A percentile compares a stretch with the other conserved stretches of the same genome.
These are phyloP conservation scores for Carex sylvatica DNA, from an alignment of 202 grass and related monocot genomes.

Conservation along the genomic window DNA sequence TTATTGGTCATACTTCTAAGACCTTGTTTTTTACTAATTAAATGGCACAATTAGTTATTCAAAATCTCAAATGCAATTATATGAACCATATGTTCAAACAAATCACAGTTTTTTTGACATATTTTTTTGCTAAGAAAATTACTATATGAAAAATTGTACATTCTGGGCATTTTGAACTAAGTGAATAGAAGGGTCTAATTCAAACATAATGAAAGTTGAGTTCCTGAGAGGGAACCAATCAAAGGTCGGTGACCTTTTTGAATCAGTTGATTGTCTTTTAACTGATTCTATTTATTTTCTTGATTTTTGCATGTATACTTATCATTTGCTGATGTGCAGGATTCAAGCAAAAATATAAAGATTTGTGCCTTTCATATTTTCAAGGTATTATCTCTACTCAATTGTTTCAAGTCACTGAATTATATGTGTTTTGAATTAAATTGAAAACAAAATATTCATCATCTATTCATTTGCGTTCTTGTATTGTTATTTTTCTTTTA, in stretches of 20 bases:
- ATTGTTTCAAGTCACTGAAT: background rate
- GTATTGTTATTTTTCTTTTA: background rate
- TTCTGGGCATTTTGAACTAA: background rate
- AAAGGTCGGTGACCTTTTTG: background rate
- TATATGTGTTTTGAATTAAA: background rate
- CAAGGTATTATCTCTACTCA: constrained; percentile 53
- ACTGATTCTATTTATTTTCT: background rate
- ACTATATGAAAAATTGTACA: background rate
- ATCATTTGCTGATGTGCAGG: constrained; percentile 44
- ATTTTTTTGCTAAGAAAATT: background rate
- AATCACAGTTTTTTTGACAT: background rate
- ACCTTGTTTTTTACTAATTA: background rate
- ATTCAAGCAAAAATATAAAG: constrained; percentile 99
- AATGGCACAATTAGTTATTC: background rate
- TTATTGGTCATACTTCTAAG: background rate
- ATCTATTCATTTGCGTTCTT: background rate
- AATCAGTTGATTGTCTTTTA: background rate
- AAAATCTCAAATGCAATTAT: background rate
- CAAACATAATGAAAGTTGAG: background rate
- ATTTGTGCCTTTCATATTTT: constrained; percentile 94
- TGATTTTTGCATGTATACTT: background rate
- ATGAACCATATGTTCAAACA: background rate
- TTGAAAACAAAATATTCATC: background rate
- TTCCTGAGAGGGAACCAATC: background rate
- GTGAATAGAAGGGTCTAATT: constrained; percentile 1